A percentile compares a stretch with the other conserved stretches of the same genome.
phyloP scores from a whole-genome alignment of 164 flowering plant species.

The Chimonanthus salicifolius region DNA sequence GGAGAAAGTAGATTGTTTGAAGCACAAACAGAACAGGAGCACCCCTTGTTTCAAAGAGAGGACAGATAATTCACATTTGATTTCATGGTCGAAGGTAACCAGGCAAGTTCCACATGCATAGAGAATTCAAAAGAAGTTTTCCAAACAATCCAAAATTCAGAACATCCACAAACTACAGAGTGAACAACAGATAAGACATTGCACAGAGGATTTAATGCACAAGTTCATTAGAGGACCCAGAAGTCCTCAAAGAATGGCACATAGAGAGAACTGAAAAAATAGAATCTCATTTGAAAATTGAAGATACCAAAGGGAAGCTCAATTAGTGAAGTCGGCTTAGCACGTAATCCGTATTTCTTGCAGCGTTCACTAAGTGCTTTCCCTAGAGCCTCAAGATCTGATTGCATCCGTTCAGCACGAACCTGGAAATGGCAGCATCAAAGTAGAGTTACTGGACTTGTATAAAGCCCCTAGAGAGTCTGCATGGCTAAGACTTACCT shows the following conservation, averaged over 20 bases:
- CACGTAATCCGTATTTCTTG: conserved; percentile 82
- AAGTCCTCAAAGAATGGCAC: neutral
- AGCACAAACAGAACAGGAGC: too few species aligned
- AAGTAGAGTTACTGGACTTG: conserved; percentile 3
- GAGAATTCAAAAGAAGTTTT: neutral
- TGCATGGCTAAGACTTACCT: conserved; percentile 40
- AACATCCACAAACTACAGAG: neutral
- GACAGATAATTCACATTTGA: too few species aligned
- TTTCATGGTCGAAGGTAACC: too few species aligned
- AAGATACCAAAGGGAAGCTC: conserved; percentile 92
- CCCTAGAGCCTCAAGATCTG: conserved; percentile 73
- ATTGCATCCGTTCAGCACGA: conserved; percentile 68
- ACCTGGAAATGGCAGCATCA: conserved; percentile 37
- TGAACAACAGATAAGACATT: too few species aligned
- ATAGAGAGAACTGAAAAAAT: neutral
- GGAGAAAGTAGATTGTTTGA: neutral
- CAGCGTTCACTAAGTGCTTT: conserved; percentile 83
- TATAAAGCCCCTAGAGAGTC: neutral
- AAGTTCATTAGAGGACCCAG: neutral
- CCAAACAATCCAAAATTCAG: too few species aligned
- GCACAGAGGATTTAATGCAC: neutral
- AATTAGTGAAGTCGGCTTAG: conserved; percentile 64
- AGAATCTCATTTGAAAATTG: neutral
- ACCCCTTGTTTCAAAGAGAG: too few species aligned
- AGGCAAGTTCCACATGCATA: too few species aligned